Evolutionary conservation across 495 filamentous ascomycete genomes (phyloP).

Genomic region (Endocarpon pusillum): DNA sequence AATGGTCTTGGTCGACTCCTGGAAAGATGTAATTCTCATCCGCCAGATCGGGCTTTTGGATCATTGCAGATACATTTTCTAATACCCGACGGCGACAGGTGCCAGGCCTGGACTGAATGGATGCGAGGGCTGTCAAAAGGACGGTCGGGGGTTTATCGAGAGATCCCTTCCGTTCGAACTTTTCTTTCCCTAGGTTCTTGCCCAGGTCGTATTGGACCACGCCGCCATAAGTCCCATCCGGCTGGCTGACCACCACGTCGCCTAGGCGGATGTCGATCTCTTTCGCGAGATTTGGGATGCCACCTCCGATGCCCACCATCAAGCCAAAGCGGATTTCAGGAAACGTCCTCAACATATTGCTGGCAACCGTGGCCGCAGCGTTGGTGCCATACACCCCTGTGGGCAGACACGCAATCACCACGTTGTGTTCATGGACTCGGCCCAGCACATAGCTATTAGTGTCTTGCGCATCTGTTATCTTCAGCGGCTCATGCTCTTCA

Average conservation of each 20-base stretch:
- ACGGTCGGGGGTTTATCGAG: not conserved
- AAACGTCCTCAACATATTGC: conserved; percentile 19
- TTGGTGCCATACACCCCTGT: conserved; percentile 13
- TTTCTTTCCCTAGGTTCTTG: not conserved
- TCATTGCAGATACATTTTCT: no score
- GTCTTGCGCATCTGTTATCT: conserved; percentile 6
- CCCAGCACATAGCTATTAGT: conserved; percentile 19
- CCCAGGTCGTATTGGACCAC: conserved; percentile 21
- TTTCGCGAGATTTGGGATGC: conserved; percentile 13
- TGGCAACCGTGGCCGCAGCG: conserved; percentile 14
- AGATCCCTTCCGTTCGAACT: not conserved
- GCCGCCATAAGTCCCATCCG: conserved; percentile 10
- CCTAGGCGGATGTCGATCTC: conserved; percentile 26
- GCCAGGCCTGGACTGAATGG: not conserved
- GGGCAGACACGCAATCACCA: conserved; percentile 22
- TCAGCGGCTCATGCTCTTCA: conserved; percentile 8
- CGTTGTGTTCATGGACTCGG: conserved; percentile 19
- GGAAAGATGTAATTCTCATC: not conserved
- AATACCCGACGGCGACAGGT: not conserved
- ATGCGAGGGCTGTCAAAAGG: not conserved
- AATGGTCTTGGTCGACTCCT: not conserved
- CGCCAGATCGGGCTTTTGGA: not conserved
- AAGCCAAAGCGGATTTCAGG: conserved; percentile 19
- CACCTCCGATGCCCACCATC: conserved; percentile 30
- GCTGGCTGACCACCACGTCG: conserved; percentile 22